A percentile compares a stretch with the other conserved stretches of the same genome.
These are phyloP conservation scores for Cavenderia fasciculata DNA, from an alignment of 78 protist genomes.

Conservation along the genomic window DNA sequence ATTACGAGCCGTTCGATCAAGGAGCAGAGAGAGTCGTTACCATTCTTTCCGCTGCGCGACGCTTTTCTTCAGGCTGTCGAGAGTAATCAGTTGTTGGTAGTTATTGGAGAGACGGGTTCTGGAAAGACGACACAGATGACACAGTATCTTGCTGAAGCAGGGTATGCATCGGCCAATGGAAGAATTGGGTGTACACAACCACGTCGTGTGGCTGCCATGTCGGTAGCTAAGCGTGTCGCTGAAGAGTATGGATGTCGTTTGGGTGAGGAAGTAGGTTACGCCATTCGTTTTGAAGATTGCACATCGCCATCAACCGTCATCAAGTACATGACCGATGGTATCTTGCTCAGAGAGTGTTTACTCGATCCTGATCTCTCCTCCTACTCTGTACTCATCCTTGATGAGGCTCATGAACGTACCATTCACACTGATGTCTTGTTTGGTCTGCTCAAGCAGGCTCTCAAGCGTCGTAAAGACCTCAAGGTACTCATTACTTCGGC, in stretches of 20 bases:
- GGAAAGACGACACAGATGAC: conserved; percentile 96
- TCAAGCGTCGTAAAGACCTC: conserved; percentile 86
- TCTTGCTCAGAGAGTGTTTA: conserved; percentile 97
- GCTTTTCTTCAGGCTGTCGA: conserved; percentile 88
- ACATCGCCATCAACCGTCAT: conserved; percentile 94
- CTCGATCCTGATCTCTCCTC: conserved; percentile 86
- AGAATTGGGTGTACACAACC: conserved; percentile 98
- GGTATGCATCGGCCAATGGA: conserved; percentile 74
- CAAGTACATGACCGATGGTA: conserved; percentile 99
- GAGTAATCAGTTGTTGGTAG: conserved; percentile 91
- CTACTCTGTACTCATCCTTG: conserved; percentile 93
- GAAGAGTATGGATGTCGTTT: conserved; percentile 98
- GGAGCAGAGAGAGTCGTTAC: conserved; percentile 95
- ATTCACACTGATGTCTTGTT: conserved; percentile 99
- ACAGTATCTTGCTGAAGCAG: conserved; percentile 93
- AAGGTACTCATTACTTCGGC: conserved; percentile 99
- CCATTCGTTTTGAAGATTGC: conserved; percentile 98
- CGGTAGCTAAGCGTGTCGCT: conserved; percentile 98
- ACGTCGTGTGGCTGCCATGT: conserved; percentile 99
- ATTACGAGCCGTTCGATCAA: conserved; percentile 64
- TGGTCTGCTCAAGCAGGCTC: conserved; percentile 94
- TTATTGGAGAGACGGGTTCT: conserved; percentile 95
- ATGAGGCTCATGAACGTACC: conserved; percentile 99
- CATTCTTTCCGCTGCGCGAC: conserved; percentile 86
- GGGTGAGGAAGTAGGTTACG: conserved; percentile 98